These are phyloP conservation scores for Neocallimastix lanati DNA, from an alignment of 192 early-diverging fungal species.

Conservation along the genomic window DNA sequence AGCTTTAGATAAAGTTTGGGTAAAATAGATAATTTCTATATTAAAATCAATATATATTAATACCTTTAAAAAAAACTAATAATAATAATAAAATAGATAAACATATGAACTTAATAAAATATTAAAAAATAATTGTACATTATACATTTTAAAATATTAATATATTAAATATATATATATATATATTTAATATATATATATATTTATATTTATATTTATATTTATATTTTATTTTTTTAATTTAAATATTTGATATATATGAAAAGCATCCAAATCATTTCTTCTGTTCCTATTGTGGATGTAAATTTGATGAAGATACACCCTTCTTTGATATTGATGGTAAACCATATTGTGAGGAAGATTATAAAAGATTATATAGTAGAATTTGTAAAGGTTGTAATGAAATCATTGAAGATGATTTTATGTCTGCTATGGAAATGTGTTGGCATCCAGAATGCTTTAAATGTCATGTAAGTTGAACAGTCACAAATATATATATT, in stretches of 20 bases:
- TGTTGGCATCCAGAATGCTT: not conserved
- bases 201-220: too few relatives aligned
- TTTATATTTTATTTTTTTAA: too few relatives aligned
- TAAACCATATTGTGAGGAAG: not conserved
- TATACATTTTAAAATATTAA: too few relatives aligned
- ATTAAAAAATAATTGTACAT: too few relatives aligned
- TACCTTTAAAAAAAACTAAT: too few relatives aligned
- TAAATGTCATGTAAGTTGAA: not conserved
- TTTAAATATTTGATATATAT: too few relatives aligned
- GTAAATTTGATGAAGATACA: not conserved
- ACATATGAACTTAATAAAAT: too few relatives aligned
- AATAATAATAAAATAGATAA: too few relatives aligned
- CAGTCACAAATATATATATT: too few relatives aligned
- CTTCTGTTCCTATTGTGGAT: not conserved
- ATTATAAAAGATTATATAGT: not conserved
- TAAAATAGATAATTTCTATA: not conserved
- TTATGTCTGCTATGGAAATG: not conserved
- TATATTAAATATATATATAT: too few relatives aligned
- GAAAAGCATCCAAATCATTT: not conserved
- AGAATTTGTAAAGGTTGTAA: not conserved
- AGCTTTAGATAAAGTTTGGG: not conserved
- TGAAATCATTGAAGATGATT: not conserved
- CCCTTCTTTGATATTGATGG: not conserved
- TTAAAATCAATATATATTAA: too few relatives aligned
- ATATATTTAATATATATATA: too few relatives aligned